Evolutionary conservation across 495 filamentous ascomycete genomes (phyloP).

Genomic region (Penicillium herquei): DNA sequence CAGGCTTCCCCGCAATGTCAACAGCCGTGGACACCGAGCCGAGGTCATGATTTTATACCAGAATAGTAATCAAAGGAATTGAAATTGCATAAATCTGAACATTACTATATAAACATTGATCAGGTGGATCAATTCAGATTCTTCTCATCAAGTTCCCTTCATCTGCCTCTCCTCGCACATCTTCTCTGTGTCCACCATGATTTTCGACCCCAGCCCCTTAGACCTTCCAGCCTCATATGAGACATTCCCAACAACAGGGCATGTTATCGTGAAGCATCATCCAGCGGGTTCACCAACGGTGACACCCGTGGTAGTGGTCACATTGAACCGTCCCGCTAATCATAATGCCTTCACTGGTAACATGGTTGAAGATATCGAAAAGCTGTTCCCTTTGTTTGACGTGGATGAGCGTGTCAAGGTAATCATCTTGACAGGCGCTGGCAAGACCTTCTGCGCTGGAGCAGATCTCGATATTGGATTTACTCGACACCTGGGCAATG

Average conservation of each 20-base stretch:
- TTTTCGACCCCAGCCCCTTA: constrained; percentile 16
- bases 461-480: constrained; percentile 61
- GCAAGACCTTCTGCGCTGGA: constrained; percentile 64
- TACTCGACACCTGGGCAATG: constrained; percentile 20
- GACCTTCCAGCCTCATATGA: constrained; percentile 39
- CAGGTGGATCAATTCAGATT: not conserved
- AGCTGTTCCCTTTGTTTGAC: constrained; percentile 54
- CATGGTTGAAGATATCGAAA: constrained; percentile 56
- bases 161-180: not conserved
- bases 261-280: constrained; percentile 56
- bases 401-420: constrained; percentile 55
- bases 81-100: too few species aligned
- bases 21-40: too few species aligned
- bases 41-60: too few species aligned
- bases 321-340: constrained; percentile 56
- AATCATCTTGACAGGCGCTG: constrained; percentile 58
- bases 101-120: too few species aligned
- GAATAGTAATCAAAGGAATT: too few species aligned
- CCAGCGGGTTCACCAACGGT: constrained; percentile 44
- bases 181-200: constrained; percentile 1
- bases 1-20: too few species aligned
- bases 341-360: constrained; percentile 62
- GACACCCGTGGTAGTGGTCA: constrained; percentile 56
- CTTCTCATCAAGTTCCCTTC: too few species aligned
- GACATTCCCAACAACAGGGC: constrained; percentile 39